Conservation (phyloP, 805 yeast species). For the Scheffersomyces lignosus region DNA sequence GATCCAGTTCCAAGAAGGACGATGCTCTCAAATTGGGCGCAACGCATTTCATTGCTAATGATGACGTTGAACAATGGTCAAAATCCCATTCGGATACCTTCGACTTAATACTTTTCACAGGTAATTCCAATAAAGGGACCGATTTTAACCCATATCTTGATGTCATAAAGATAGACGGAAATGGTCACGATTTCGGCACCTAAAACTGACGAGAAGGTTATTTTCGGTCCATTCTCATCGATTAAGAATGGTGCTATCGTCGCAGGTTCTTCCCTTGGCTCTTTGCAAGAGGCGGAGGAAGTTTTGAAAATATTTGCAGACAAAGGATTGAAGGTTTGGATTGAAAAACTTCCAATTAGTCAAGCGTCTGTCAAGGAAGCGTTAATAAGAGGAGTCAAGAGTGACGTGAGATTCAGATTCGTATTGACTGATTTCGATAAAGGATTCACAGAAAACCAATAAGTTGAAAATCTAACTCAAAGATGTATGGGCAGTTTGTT, state of each 20-base stretch:
- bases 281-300: constrained; percentile 31
- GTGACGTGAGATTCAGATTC: constrained; percentile 48
- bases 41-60: constrained; percentile 52
- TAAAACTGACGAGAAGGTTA: constrained; percentile 18
- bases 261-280: constrained; percentile 33
- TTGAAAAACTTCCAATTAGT: constrained; percentile 35
- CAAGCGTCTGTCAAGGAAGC: constrained; percentile 31
- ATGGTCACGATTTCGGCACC: constrained; percentile 30
- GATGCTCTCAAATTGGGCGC: constrained; percentile 59
- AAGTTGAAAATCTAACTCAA: no score
- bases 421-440: constrained; percentile 57
- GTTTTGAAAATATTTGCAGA: constrained; percentile 40
- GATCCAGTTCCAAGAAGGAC: constrained; percentile 48
- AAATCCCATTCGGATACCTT: constrained; percentile 24
- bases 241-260: constrained; percentile 25
- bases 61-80: constrained; percentile 33
- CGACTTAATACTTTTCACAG: constrained; percentile 52
- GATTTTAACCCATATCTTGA: constrained; percentile 18
- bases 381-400: constrained; percentile 29
- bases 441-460: no score
- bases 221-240: constrained; percentile 21
- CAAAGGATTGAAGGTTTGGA: constrained; percentile 32
- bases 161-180: constrained; percentile 22
- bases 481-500: no score
- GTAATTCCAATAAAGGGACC: constrained; percentile 30